Percentiles rank a stretch among this genome's conserved stretches.
phyloP scores from a whole-genome alignment of 2,329 filamentous ascomycete genomes.

The Pestalotiopsis sp. region DNA sequence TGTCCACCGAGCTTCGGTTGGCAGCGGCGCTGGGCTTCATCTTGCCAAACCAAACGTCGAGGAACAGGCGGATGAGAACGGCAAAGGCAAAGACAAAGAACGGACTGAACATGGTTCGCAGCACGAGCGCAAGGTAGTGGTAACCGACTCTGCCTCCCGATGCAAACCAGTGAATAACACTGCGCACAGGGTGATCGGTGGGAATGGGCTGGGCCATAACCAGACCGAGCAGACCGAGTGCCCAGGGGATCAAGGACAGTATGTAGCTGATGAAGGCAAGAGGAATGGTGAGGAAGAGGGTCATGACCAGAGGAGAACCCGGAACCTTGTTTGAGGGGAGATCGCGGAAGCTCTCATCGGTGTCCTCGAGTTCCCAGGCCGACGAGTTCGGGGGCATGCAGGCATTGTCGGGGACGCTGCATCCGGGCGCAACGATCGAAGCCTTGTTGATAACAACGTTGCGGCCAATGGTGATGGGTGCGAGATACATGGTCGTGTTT shows the following conservation, averaged over 20 bases:
- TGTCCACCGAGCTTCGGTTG: constrained; percentile 38
- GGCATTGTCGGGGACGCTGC: constrained; percentile 47
- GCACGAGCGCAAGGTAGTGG: constrained; percentile 51
- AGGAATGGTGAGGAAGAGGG: constrained; percentile 45
- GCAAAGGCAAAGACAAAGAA: constrained; percentile 47
- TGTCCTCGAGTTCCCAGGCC: constrained; percentile 56
- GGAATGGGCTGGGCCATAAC: constrained; percentile 40
- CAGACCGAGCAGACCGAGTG: constrained; percentile 47
- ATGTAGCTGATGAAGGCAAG: constrained; percentile 42
- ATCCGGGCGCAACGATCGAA: constrained; percentile 54
- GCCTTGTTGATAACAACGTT: constrained; percentile 50
- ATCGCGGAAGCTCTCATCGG: constrained; percentile 49
- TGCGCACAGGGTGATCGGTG: constrained; percentile 38
- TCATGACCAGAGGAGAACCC: constrained; percentile 47
- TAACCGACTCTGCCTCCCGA: constrained; percentile 47
- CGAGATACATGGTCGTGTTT: constrained; percentile 62
- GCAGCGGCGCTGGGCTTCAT: constrained; percentile 35
- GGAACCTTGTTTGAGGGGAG: constrained; percentile 40
- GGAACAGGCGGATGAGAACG: constrained; percentile 40
- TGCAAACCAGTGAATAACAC: constrained; percentile 53
- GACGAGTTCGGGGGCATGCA: constrained; percentile 61
- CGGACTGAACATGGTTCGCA: constrained; percentile 43
- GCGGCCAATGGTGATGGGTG: constrained; percentile 50
- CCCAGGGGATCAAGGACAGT: constrained; percentile 48
- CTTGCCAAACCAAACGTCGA: constrained; percentile 44